Conservation (phyloP, 306 rosid species). For the Quercus dentata region DNA sequence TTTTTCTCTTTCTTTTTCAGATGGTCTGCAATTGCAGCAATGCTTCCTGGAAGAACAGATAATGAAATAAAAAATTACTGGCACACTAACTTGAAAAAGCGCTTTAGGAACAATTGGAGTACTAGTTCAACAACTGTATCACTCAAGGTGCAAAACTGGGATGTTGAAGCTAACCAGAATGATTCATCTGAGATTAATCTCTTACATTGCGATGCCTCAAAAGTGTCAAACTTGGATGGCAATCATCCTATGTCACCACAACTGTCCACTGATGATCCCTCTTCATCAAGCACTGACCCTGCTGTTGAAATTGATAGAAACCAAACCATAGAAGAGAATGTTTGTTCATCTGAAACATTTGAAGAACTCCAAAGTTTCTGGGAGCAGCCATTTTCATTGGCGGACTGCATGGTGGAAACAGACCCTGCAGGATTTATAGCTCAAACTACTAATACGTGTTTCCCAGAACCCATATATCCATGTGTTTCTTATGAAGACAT, state of each 20-base stretch:
- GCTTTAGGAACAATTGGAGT: not conserved
- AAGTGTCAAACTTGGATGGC: not conserved
- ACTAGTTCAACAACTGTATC: not conserved
- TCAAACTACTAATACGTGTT: conserved; percentile 3
- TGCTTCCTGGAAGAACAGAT: conserved; percentile 39
- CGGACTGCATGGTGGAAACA: not conserved
- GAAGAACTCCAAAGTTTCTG: conserved; percentile 19
- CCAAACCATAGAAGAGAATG: not conserved
- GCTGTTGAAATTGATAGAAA: not conserved
- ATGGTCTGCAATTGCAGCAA: conserved; percentile 44
- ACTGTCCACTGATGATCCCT: not conserved
- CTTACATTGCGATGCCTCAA: not conserved
- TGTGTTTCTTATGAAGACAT: not conserved
- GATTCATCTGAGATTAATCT: not conserved
- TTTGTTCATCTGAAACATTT: conserved; percentile 6
- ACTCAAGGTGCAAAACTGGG: not conserved
- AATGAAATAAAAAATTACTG: conserved; percentile 41
- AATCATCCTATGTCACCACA: not conserved
- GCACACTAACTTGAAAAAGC: conserved; percentile 33
- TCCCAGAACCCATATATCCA: conserved; percentile 13
- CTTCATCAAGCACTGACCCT: not conserved
- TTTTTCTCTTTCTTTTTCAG: not conserved
- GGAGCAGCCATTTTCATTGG: not conserved
- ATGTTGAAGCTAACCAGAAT: not conserved
- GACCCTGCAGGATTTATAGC: not conserved